Base-by-base conservation (phyloP, 768 basidiomycete genomes). In the Strobilomyces echinocephalus region DNA sequence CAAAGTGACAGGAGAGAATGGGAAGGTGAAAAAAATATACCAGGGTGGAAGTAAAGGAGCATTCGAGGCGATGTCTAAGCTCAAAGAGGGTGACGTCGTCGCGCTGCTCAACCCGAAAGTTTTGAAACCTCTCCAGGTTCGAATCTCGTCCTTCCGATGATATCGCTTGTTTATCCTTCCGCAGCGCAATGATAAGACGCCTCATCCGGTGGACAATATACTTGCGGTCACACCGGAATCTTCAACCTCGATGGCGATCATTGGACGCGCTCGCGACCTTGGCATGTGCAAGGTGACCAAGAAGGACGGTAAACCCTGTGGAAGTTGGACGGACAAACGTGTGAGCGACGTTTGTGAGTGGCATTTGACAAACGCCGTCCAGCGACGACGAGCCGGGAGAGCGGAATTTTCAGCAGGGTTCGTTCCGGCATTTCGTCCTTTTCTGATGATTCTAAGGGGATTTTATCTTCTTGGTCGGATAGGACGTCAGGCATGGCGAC, bases 41-140 rank as follows among this genome's bases (percentile, higher is more conserved):
- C 81, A 77, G 58, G 95, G 97, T 0, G 95, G 95, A 3, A 93
- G 91, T 59, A 82, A 84, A 7, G 97, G 97, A 5, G 95, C 94
- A 4, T 98, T 90, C 63, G 97, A 98, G 68, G 76, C 80, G 46
- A 82, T 89, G 73, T 85, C 89, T 46, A 91, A 91, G 62, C 70
- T 95, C 50, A 83, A 83, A 54, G 88, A 93, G 59, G 97, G 97
- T 2, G 87, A 91, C 44, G 94, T 98, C 5, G 75, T 98, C 38
- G 90, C 92, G 1, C 76, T 99, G 39, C 73, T 98, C 18, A 97
- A 95, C 63, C 93, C 97, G 0, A 79, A 79, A 49, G 80, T 98
- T 42, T 72, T 97, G 53, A 90, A 90, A 63, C 94, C 94, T 11
- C 87, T 88, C 57, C 85, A 90, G 71, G 92, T 92, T 50, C 54